Conservation (phyloP, 2,329 filamentous ascomycete genomes). For the Malbranchea zuffiana region DNA sequence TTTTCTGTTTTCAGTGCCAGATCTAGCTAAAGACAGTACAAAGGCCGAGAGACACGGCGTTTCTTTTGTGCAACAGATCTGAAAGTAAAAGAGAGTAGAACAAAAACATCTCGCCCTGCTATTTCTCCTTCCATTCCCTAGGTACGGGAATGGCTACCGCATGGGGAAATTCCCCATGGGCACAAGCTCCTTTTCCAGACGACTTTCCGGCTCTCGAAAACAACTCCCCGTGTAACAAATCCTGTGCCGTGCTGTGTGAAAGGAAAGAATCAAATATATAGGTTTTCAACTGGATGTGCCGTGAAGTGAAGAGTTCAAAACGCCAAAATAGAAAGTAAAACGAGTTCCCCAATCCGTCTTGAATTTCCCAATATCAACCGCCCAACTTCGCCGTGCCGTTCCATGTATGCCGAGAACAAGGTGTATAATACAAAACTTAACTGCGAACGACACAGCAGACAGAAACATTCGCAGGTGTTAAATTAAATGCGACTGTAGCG, state of each 20-base stretch:
- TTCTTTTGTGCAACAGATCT: constrained; percentile 7
- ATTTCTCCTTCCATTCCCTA: constrained; percentile 8
- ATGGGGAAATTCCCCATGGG: neutral
- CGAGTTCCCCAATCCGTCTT: constrained; percentile 8
- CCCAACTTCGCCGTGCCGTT: constrained; percentile 12
- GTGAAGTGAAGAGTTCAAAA: constrained; percentile 10
- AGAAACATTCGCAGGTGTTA: too few relatives aligned
- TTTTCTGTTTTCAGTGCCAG: constrained; percentile 4
- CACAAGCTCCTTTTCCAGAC: constrained; percentile 7
- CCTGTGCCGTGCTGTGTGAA: too few relatives aligned
- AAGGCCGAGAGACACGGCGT: neutral
- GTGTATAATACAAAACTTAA: constrained; percentile 10
- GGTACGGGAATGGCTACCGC: constrained; percentile 7
- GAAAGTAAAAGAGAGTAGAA: constrained; percentile 3
- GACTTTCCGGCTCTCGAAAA: neutral
- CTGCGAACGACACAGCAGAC: constrained; percentile 10
- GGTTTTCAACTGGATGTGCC: constrained; percentile 9
- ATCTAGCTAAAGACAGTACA: constrained; percentile 6
- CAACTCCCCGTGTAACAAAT: too few relatives aligned
- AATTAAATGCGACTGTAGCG: too few relatives aligned
- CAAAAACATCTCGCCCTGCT: constrained; percentile 4
- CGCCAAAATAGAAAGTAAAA: constrained; percentile 8
- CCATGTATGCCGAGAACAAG: constrained; percentile 10
- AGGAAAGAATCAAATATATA: constrained; percentile 10
- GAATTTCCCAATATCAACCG: constrained; percentile 8